phyloP scores from a whole-genome alignment of 108 stramenopile species.

The Thalassiosira profunda region DNA sequence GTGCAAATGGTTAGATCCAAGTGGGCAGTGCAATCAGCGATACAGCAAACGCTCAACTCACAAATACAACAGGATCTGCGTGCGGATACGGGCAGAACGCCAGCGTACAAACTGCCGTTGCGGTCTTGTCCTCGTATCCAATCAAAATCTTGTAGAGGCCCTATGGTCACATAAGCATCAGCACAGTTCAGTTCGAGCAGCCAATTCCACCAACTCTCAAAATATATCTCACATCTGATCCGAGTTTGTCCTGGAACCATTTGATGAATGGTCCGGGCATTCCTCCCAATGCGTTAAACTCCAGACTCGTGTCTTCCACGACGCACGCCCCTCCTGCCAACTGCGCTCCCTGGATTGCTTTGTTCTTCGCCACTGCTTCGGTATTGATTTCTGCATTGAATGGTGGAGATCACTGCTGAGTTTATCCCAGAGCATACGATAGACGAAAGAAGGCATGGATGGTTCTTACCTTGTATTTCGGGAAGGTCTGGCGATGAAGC shows the following conservation, averaged over 20 bases:
- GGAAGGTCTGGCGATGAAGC: no score
- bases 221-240: no score
- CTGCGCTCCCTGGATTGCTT: slow-evolving; percentile 89
- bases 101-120: slow-evolving; percentile 97
- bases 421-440: no score
- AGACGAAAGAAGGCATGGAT: no score
- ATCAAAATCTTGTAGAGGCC: slow-evolving; percentile 92
- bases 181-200: no score
- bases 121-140: slow-evolving; percentile 96
- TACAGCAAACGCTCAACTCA: no score
- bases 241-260: slow-evolving; percentile 96
- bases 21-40: no score
- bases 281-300: slow-evolving; percentile 96
- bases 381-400: slow-evolving; percentile 89
- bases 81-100: slow-evolving; percentile 97
- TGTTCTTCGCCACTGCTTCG: slow-evolving; percentile 87
- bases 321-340: slow-evolving; percentile 89
- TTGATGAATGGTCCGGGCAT: slow-evolving; percentile 99
- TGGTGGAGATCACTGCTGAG: no score
- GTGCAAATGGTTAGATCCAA: no score
- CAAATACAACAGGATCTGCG: slow-evolving; percentile 93
- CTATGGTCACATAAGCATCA: no score
- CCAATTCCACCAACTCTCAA: no score
- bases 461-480: slow-evolving; percentile 92
- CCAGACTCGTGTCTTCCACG: slow-evolving; percentile 97